Evolutionary conservation across 257 asterid species (phyloP), one percentile per base, ranked within the genome.

Genomic region (Solanum ossicruentum): DNA sequence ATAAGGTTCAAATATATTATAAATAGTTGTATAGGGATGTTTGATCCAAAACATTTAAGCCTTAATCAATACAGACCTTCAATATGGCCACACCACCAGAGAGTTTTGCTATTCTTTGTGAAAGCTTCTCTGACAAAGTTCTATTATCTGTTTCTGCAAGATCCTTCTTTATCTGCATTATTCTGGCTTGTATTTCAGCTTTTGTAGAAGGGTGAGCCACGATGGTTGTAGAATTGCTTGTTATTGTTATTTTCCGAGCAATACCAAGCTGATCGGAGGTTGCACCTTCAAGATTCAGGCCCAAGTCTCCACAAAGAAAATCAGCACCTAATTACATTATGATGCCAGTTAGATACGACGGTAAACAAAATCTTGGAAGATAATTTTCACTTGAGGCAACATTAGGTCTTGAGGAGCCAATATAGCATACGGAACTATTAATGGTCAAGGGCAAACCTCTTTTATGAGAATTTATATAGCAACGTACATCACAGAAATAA

Each of bases 181-280:
- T 92, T 91, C 99, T 94, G 87, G 98, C 99, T 86, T 97, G 94
- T 83, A 92, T 90, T 91, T 97, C 99, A 83, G 96, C 94, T 90
- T 94, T 95, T 51, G 96, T 94, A 36, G 98, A 94, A 78, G 98
- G 96, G 81, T 97, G 97, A 32, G 98, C 98, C 87, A 97, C 92
- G 66, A 94, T 91, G 78, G 98, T 95, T 47, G 98, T 94, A 66
- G 88, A 90, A 52, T 86, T 92, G 88, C 92, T 90, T 41, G 98
- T 91, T 79, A 93, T 86, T 60, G 92, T 91, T 87, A 95, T 91
- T 91, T 92, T 94, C 85, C 84, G 94, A 60, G 98, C 98, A 90
- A 97, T 92, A 71, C 98, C 99, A 87, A 97, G 99, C 95, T 97
- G 99, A 91, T 97, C 99, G 52, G 98, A 97, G 54, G 99, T 94